phyloP scores from a whole-genome alignment of 371 early-diverging fungal species.

The Antonospora locustae region DNA sequence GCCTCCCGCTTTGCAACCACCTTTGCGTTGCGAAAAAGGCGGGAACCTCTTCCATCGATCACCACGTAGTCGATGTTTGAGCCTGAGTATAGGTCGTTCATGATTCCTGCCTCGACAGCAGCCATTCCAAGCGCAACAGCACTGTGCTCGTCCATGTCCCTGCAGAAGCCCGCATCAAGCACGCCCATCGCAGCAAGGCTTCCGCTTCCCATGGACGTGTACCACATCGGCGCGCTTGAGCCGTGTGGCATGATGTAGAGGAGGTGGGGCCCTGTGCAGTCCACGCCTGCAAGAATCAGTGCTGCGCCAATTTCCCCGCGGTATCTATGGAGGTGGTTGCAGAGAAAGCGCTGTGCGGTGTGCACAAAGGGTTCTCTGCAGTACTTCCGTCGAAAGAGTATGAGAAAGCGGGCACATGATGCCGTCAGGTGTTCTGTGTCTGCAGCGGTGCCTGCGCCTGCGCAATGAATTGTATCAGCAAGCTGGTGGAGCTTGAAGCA shows the following conservation, averaged over 20 bases:
- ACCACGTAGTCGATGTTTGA: slow-evolving; percentile 77
- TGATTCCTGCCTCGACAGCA: slow-evolving; percentile 90
- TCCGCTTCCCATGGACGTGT: slow-evolving; percentile 89
- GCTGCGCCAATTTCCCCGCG: slow-evolving; percentile 92
- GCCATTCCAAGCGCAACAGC: slow-evolving; percentile 77
- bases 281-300: slow-evolving; percentile 84
- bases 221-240: slow-evolving; percentile 79
- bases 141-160: slow-evolving; percentile 70
- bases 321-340: slow-evolving; percentile 58
- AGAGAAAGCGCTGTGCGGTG: slow-evolving; percentile 65
- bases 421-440: slow-evolving; percentile 88
- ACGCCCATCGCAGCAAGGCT: slow-evolving; percentile 88
- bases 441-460: slow-evolving; percentile 97
- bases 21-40: slow-evolving; percentile 33
- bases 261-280: slow-evolving; percentile 74
- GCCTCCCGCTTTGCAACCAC: slow-evolving; percentile 37
- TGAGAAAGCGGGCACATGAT: slow-evolving; percentile 75
- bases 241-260: slow-evolving; percentile 89
- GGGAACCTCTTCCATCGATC: slow-evolving; percentile 4
- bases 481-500: slow-evolving; percentile 94
- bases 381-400: slow-evolving; percentile 72
- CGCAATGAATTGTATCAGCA: slow-evolving; percentile 94
- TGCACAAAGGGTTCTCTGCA: slow-evolving; percentile 71
- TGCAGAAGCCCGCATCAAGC: slow-evolving; percentile 73
- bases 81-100: slow-evolving; percentile 96